A percentile compares a stretch with the other conserved stretches of the same genome.
These are phyloP conservation scores for Elsinoe arachidis DNA, from an alignment of 2,329 filamentous ascomycete species.

Conservation along the genomic window DNA sequence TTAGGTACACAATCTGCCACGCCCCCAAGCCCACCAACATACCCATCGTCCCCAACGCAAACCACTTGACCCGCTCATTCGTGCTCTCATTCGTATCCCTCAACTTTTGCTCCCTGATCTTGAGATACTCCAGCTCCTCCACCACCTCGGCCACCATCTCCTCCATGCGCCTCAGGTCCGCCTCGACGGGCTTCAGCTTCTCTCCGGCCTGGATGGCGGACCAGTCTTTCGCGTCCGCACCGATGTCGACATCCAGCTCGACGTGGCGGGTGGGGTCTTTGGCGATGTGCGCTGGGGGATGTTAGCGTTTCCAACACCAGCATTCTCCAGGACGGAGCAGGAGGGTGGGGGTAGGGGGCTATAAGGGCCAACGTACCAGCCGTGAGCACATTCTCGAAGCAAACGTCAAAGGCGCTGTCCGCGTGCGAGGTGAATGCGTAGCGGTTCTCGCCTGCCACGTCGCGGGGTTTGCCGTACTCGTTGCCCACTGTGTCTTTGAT, in stretches of 20 bases:
- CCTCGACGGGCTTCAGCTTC: slow-evolving; percentile 96
- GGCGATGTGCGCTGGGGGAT: slow-evolving; percentile 26
- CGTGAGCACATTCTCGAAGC: slow-evolving; percentile 78
- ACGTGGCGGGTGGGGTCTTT: slow-evolving; percentile 57
- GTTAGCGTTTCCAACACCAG: background rate
- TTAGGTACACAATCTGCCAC: slow-evolving; percentile 96
- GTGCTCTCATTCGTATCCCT: slow-evolving; percentile 99
- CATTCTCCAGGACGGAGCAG: background rate
- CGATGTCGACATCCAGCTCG: slow-evolving; percentile 92
- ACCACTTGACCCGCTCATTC: slow-evolving; percentile 98
- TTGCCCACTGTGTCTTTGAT: slow-evolving; percentile 94
- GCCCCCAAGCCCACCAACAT: slow-evolving; percentile 80
- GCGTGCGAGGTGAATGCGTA: slow-evolving; percentile 89
- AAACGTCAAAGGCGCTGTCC: slow-evolving; percentile 91
- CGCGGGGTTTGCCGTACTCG: slow-evolving; percentile 85
- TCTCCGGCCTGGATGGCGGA: slow-evolving; percentile 89
- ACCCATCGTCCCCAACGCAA: slow-evolving; percentile 86
- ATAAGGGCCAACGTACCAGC: slow-evolving; percentile 49
- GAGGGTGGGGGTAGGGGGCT: background rate
- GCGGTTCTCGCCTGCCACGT: slow-evolving; percentile 83
- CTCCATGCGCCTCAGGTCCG: slow-evolving; percentile 84
- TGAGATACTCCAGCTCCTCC: slow-evolving; percentile 90
- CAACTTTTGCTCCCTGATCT: slow-evolving; percentile 82
- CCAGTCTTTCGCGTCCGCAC: slow-evolving; percentile 97
- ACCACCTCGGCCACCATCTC: slow-evolving; percentile 86